Percentiles rank a stretch among this genome's conserved stretches.
Conservation (phyloP, 768 basidiomycete species). For the Agrocybe pediades region DNA sequence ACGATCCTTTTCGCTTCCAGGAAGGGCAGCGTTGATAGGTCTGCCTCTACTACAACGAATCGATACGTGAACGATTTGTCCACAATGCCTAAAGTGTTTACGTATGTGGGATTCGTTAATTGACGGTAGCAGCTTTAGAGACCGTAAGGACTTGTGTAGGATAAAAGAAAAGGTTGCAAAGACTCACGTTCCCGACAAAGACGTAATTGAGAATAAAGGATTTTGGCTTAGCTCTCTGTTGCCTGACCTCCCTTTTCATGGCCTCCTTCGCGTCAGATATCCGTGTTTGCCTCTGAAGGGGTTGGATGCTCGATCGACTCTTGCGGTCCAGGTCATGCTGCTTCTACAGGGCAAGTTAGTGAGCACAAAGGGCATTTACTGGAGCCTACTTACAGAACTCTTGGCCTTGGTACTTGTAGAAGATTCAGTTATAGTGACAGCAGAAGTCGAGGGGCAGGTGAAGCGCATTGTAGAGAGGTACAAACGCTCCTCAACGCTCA, state of each 20-base stretch:
- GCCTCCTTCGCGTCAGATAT: constrained; percentile 17
- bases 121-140: constrained; percentile 33
- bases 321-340: not conserved
- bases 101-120: constrained; percentile 35
- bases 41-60: constrained; percentile 47
- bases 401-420: not conserved
- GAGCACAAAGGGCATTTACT: not conserved
- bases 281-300: constrained; percentile 6
- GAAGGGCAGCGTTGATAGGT: constrained; percentile 28
- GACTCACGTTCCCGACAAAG: constrained; percentile 66
- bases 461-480: constrained; percentile 8
- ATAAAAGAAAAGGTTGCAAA: not conserved
- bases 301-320: not conserved
- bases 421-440: not conserved
- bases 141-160: not conserved
- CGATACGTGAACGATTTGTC: constrained; percentile 21
- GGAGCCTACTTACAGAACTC: not conserved
- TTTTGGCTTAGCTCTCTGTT: constrained; percentile 13
- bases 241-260: constrained; percentile 28
- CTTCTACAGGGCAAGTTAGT: not conserved
- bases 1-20: constrained; percentile 30
- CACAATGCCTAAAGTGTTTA: constrained; percentile 37
- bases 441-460: constrained; percentile 9
- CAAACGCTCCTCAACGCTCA: no score
- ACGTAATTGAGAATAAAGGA: constrained; percentile 31